A percentile compares a stretch with the other conserved stretches of the same genome.
Evolutionary conservation across 2,329 filamentous ascomycete species (phyloP).

Genomic region (Xylaria polymorpha): DNA sequence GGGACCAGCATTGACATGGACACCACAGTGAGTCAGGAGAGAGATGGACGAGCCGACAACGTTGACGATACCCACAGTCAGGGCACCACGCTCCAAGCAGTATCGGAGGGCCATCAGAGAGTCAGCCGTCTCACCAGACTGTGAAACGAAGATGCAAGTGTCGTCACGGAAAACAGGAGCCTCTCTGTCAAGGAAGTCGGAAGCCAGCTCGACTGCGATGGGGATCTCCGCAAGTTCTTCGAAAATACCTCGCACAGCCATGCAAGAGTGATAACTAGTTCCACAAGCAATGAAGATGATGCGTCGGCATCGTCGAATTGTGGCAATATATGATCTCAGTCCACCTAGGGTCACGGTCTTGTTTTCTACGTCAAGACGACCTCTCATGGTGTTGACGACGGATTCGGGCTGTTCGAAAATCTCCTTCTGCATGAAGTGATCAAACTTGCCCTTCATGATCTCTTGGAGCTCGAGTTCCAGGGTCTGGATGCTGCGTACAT

Average conservation of each 20-base stretch:
- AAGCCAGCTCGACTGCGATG: constrained; percentile 95
- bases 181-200: constrained; percentile 96
- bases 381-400: constrained; percentile 99
- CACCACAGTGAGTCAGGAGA: constrained; percentile 98
- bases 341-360: constrained; percentile 96
- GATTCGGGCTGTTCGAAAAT: constrained; percentile 99
- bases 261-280: constrained; percentile 98
- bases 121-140: constrained; percentile 98
- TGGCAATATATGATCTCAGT: constrained; percentile 93
- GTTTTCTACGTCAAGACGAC: constrained; percentile 92
- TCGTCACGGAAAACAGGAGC: constrained; percentile 99
- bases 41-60: constrained; percentile 99
- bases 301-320: constrained; percentile 94
- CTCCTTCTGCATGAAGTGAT: constrained; percentile 99
- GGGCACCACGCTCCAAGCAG: constrained; percentile 95
- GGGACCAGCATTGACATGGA: constrained; percentile 98
- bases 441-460: constrained; percentile 99
- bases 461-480: constrained; percentile 98
- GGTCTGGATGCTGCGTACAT: constrained; percentile 97
- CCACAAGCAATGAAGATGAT: constrained; percentile 99
- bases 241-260: constrained; percentile 97
- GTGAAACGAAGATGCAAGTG: constrained; percentile 98
- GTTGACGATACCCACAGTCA: constrained; percentile 98
- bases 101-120: constrained; percentile 97
- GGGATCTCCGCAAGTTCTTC: constrained; percentile 98